Evolutionary conservation across 768 basidiomycete species (phyloP).

Genomic region (Mycena pura): DNA sequence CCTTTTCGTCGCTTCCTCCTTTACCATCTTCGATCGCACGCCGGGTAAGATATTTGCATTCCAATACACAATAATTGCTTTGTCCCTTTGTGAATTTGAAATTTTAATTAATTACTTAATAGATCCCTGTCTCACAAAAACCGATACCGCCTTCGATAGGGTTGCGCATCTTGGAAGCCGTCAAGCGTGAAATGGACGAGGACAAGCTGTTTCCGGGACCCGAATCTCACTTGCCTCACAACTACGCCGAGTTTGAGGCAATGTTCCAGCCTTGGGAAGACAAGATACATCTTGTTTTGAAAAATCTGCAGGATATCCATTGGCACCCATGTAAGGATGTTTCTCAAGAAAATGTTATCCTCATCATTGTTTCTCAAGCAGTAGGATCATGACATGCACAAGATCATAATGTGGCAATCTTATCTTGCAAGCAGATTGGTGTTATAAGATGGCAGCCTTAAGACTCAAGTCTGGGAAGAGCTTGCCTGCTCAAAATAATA

Average conservation of each 20-base stretch:
- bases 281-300: neutral
- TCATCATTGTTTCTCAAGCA: no score
- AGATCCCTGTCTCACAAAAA: neutral
- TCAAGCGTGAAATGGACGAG: neutral
- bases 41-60: no score
- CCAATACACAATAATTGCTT: neutral
- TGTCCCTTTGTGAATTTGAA: neutral
- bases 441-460: no score
- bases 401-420: no score
- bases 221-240: neutral
- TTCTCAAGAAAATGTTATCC: neutral
- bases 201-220: neutral
- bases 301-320: neutral
- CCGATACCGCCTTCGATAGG: neutral
- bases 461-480: no score
- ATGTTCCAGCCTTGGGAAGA: neutral
- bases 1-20: neutral
- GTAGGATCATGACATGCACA: no score
- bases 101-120: neutral
- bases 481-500: no score
- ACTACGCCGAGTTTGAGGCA: neutral
- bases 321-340: neutral
- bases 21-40: no score
- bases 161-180: neutral
- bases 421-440: no score